Base-by-base conservation (phyloP, 2,329 filamentous ascomycete genomes). In the Stachybotrys echinatus region DNA sequence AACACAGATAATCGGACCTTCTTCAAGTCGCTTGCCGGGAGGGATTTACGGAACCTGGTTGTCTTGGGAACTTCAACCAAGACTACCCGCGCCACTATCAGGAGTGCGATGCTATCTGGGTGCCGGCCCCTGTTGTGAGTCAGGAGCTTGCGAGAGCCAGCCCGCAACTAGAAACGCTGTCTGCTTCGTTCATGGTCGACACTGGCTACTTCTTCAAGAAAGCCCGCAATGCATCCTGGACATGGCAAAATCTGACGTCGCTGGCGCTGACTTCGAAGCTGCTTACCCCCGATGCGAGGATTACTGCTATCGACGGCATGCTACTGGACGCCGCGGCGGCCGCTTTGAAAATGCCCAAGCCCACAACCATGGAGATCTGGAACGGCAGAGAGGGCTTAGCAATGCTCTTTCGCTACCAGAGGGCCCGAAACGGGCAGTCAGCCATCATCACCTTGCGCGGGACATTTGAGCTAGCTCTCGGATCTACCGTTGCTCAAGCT, bases 31-130 rank as follows among this genome's bases (percentile, higher is more conserved):
- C 51, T 66, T 52, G 22, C 50, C 38, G 21, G 18, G 42, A 61
- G 54, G 22, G 52, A 55, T 52, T 52, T 66, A 49, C 47, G 52
- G 47, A 68, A 60, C 46, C 54, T 69, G 6, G 56, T 58, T 46
- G 56, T 69, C 42, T 69, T 70, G 61, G 68, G 56, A 69, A 68
- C 52, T 65, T 65, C 53, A 60, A 67, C 49, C 50, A 68, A 57
- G 37, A 39, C 45, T 68, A 66, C 53, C 48, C 60, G 48, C 40
- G 49, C 56, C 52, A 21, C 34, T 58, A 45, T 48, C 47, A 14
- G 34, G 4, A 47, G 2, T 42, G 46, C 48, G 51, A 52, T 38
- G 49, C 50, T 52, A 49, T 61, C 44, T 54, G 61, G 42, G 51
- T 52, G 23, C 57, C 61, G 51, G 53, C 48, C 43, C 52, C 55